Percentiles rank a stretch among this genome's conserved stretches.
Conservation (phyloP, 441 rosid genomes). For the Brassica hybrid region DNA sequence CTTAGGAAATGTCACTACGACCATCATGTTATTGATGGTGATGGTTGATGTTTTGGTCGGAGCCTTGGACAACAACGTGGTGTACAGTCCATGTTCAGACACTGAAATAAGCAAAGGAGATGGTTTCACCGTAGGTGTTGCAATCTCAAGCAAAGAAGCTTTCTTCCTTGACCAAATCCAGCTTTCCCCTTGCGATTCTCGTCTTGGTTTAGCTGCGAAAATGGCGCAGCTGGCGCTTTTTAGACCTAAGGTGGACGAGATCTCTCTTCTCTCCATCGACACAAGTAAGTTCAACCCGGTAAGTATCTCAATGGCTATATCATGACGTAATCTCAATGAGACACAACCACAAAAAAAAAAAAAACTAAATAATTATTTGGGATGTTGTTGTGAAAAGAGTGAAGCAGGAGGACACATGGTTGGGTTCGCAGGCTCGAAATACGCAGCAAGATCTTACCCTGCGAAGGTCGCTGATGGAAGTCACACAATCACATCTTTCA, state of each 20-base stretch:
- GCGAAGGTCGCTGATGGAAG: conserved; percentile 57
- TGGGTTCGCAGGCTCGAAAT: conserved; percentile 85
- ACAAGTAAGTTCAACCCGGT: conserved; percentile 60
- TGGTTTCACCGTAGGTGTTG: conserved; percentile 87
- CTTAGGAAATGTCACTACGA: neutral
- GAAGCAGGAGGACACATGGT: conserved; percentile 72
- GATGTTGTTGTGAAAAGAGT: conserved; percentile 46
- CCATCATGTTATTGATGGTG: conserved; percentile 1
- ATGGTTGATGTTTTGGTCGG: conserved; percentile 26
- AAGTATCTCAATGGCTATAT: conserved; percentile 21
- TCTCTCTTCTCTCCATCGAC: conserved; percentile 78
- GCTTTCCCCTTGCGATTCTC: conserved; percentile 87
- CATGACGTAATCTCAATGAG: neutral
- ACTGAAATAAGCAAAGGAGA: conserved; percentile 62
- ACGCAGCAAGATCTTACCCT: conserved; percentile 89
- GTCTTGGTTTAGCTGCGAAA: conserved; percentile 60
- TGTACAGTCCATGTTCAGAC: conserved; percentile 74
- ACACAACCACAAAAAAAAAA: neutral
- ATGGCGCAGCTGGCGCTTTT: conserved; percentile 69
- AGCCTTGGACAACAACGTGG: conserved; percentile 61
- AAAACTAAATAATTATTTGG: neutral
- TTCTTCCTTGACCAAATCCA: conserved; percentile 68
- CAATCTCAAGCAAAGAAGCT: conserved; percentile 65
- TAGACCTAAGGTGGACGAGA: conserved; percentile 81
- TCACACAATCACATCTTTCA: conserved; percentile 72